Evolutionary conservation across 2,329 filamentous ascomycete species (phyloP), one percentile per base, ranked within the genome.

Genomic region (Coniochaeta ligniaria): DNA sequence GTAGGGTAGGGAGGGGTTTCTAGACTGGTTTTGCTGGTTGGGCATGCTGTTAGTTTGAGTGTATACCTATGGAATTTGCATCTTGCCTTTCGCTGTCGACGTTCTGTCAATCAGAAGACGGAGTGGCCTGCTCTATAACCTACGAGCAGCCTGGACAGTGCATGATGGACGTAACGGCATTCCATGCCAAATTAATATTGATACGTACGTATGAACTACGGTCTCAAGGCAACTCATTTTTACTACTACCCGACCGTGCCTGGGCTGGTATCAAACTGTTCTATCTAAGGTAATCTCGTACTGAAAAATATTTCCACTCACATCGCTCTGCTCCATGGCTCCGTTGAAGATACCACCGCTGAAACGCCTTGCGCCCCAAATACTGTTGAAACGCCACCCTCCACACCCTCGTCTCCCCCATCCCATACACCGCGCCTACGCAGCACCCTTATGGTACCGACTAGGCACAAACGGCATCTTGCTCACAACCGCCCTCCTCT

Each of bases 391-490:
- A 47, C 43, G 16, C 22, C 43, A 3, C 20, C 43, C 24, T 36
- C 35, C 43, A 3, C 35, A 36, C 35, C 35, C 12, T 36, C 7
- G 6, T 14, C 43, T 47, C n/a, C 3, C 35, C 9, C 35, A 6
- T 43, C 17, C 20, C n/a, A n/a, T 14, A 20, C 16, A 24, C 43
- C 20, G 6, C 43, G 11, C 24, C 26, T 52, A 52, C 1, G 26
- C 47, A 52, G 54, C 54, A 9, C 72, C 74, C 73, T 78, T 87
- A 75, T 83, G 89, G 75, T 96, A 96, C 75, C 91, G 92, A 68
- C 83, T 86, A 58, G 86, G 82, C 58, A 96, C 83, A 74, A 96
- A 96, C 1, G 93, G 93, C 92, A 96, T 95, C 79, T 93, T 93
- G 9, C 86, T 83, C 35, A 96, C 89, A 3, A 83, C 83, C 1